Base-by-base conservation (phyloP, 345 rosid species). In the Raphanus sativus region DNA sequence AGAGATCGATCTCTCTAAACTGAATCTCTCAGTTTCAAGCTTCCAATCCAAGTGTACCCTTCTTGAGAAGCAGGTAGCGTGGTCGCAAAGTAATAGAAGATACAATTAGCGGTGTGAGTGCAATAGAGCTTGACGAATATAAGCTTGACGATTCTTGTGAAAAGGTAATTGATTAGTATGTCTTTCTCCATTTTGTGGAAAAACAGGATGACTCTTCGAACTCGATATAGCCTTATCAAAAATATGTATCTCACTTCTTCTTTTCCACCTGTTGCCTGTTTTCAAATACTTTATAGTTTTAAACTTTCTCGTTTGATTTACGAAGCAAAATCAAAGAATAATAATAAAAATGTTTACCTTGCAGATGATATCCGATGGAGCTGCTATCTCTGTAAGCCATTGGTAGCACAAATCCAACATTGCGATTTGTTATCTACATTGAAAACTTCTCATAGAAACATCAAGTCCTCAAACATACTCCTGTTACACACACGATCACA, bases 101-200 rank as follows among this genome's bases (percentile, higher is more conserved):
- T 90, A 79, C 96, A 94, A 21, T 96, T 96, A 11, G 98, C 98
- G 0, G 96, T 86, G 74, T 94, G 97, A 0, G 98, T 94, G 82
- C 98, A 90, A 62, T 93, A 89, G 38, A 87, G 86, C 71, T 94
- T 96, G 3, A 94, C 97, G 1, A 84, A 92, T n/a, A 94, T 79
- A 72, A 94, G 98, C 79, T 91, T 94, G 65, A 87, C 81, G 59
- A 91, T 94, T 77, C 98, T 81, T 0, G 89, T 89, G 75, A 88
- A 90, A 15, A 89, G 89, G 76, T 94, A 91, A 77, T 87, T 94
- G 84, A 94, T 87, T 77, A 92, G 78, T 12, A 90, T 90, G 72
- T 91, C 87, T 78, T 89, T 94, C 86, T 94, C 98, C 87, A 94
- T 38, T 81, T 82, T 91, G 81, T 87, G 86, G 30, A 89, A 91